Evolutionary conservation across 2,329 filamentous ascomycete species (phyloP).

Genomic region (Stagonosporopsis rhizophila): DNA sequence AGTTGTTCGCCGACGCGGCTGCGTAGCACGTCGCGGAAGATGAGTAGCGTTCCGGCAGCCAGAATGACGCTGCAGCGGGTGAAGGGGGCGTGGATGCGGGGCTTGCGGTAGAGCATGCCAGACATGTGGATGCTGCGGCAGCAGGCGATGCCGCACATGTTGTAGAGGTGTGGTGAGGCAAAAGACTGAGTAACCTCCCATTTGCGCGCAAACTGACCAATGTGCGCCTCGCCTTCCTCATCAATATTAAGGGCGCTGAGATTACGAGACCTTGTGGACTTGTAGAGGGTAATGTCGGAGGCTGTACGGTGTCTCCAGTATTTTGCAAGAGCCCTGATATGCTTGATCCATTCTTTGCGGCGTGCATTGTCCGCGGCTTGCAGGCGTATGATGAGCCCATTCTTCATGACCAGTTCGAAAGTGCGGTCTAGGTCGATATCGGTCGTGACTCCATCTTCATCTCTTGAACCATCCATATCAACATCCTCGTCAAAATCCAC

Average conservation of each 20-base stretch:
- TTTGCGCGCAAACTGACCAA: constrained; percentile 72
- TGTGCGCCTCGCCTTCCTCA: constrained; percentile 68
- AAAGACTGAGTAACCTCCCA: constrained; percentile 72
- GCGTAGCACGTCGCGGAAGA: constrained; percentile 68
- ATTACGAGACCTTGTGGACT: constrained; percentile 64
- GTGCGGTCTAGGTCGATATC: constrained; percentile 64
- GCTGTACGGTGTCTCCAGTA: constrained; percentile 68
- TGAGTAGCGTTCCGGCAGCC: constrained; percentile 65
- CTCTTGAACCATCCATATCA: constrained; percentile 48
- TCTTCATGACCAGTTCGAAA: constrained; percentile 68
- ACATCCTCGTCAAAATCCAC: constrained; percentile 63
- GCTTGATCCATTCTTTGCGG: constrained; percentile 67
- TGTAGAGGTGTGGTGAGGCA: constrained; percentile 70
- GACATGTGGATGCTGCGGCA: constrained; percentile 69
- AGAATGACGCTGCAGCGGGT: constrained; percentile 67
- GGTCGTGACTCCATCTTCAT: constrained; percentile 61
- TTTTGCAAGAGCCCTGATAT: constrained; percentile 62
- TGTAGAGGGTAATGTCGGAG: constrained; percentile 65
- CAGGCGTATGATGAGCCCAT: constrained; percentile 67
- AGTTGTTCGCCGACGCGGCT: constrained; percentile 62
- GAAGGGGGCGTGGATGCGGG: constrained; percentile 68
- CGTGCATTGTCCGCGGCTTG: constrained; percentile 64
- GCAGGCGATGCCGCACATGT: constrained; percentile 69
- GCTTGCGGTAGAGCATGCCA: constrained; percentile 69
- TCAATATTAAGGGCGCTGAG: constrained; percentile 67